Conservation (phyloP, 2,329 filamentous ascomycete species). For the Bipolaris sorokiniana region DNA sequence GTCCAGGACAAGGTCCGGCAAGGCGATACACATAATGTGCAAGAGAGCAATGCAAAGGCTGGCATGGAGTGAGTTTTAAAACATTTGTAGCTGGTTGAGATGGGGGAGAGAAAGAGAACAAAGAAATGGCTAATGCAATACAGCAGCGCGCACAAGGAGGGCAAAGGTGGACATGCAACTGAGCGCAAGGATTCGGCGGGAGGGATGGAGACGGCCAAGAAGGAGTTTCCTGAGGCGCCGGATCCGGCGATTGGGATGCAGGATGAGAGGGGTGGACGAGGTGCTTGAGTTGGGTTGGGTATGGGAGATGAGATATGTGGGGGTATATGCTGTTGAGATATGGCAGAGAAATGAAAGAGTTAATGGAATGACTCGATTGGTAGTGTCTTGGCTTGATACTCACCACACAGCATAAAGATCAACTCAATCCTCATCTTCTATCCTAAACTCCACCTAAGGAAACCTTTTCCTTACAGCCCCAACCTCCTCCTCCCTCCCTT, state of each 20-base stretch:
- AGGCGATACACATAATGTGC: conserved; percentile 45
- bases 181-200: conserved; percentile 47
- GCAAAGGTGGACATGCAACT: conserved; percentile 51
- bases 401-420: neutral
- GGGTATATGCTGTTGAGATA: neutral
- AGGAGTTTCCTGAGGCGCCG: conserved; percentile 56
- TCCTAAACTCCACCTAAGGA: neutral
- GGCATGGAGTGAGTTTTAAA: conserved; percentile 42
- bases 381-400: neutral
- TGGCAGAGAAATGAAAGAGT: too few species aligned
- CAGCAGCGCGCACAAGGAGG: conserved; percentile 33
- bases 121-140: conserved; percentile 6
- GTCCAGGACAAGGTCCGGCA: conserved; percentile 37
- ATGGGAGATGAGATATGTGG: neutral
- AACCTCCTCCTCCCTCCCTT: neutral
- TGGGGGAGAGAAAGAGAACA: neutral
- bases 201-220: conserved; percentile 51
- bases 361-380: neutral
- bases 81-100: neutral
- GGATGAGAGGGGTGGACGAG: conserved; percentile 57
- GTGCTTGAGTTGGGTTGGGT: conserved; percentile 32
- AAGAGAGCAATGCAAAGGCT: conserved; percentile 36
- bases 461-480: neutral
- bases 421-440: neutral
- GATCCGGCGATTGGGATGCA: conserved; percentile 58